These are phyloP conservation scores for Brassica carinata DNA, from an alignment of 345 rosid genomes.

Conservation along the genomic window DNA sequence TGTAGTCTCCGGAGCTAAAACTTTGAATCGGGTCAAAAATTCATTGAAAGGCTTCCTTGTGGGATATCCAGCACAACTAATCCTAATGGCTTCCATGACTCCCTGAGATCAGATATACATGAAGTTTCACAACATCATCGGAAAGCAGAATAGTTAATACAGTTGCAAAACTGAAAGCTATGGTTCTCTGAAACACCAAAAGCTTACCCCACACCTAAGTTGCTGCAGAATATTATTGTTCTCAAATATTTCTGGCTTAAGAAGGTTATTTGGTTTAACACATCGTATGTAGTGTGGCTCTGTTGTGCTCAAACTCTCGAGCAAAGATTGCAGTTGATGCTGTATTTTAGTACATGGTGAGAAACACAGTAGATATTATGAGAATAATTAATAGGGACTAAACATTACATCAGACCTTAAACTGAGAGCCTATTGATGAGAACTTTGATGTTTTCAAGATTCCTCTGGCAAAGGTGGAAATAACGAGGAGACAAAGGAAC, in stretches of 20 bases:
- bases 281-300: constrained; percentile 99
- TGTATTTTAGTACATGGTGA: constrained; percentile 49
- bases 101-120: constrained; percentile 56
- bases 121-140: constrained; percentile 10
- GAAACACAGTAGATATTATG: constrained; percentile 25
- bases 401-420: constrained; percentile 65
- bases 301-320: constrained; percentile 85
- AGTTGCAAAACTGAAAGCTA: constrained; percentile 13
- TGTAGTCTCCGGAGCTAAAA: constrained; percentile 68
- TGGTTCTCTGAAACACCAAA: constrained; percentile 21
- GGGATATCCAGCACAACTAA: constrained; percentile 97
- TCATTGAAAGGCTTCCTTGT: constrained; percentile 84
- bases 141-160: constrained; percentile 5
- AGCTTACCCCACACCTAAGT: constrained; percentile 94
- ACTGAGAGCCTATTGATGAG: constrained; percentile 93
- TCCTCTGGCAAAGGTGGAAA: constrained; percentile 90
- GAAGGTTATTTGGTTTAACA: constrained; percentile 93
- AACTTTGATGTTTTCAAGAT: constrained; percentile 86
- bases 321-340: constrained; percentile 96
- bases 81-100: constrained; percentile 98
- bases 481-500: constrained; percentile 81
- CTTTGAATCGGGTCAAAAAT: constrained; percentile 65
- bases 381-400: constrained; percentile 11
- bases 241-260: constrained; percentile 92
- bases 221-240: constrained; percentile 78